Base-by-base conservation (phyloP, 352 stramenopile genomes). In the Globisporangium spiculum region DNA sequence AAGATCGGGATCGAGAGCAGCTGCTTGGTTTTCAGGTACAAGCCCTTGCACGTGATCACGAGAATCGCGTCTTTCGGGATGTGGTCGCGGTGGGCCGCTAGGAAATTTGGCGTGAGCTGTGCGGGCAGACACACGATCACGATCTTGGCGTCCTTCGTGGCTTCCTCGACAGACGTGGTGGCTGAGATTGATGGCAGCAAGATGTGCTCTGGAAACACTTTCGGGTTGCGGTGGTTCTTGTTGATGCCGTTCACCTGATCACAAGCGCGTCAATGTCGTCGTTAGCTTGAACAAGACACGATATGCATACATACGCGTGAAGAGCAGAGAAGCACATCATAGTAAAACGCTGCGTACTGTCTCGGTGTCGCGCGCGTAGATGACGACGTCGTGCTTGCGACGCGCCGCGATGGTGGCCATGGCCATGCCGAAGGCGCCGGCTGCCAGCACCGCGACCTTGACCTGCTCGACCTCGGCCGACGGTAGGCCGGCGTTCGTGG, bases 41-140 rank as follows among this genome's bases (percentile, higher is more conserved):
- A 91, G 1, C 84, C 97, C 75, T 99, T 99, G 70, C 88, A 97
- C 14, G 96, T 98, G 72, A 89, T 90, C 32, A 99, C 81, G 36
- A 99, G 89, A 50, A 97, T 92, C 3, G 96, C 93, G 56, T 94
- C 89, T 0, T 71, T 24, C 16, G 94, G 90, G 68, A 99, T 97
- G 53, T 89, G 74, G 61, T 93, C 75, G 60, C 92, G 90, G 46
- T 98, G 83, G 56, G 86, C 71, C 7, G 76, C 73, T 34, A 99
- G 71, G 75, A 98, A 99, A 41, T 81, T 74, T 14, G 96, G 93
- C 30, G 89, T 97, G 54, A 98, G 95, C 78, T 99, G 97, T 53
- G 97, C 96, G 4, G 97, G 97, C 16, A 99, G 91, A 63, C 96
- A 98, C 74, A 99, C 93, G 63, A 99, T 97, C 54, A 99, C 92